Conservation (phyloP, 805 yeast genomes). For the Kodamaea restingae region DNA sequence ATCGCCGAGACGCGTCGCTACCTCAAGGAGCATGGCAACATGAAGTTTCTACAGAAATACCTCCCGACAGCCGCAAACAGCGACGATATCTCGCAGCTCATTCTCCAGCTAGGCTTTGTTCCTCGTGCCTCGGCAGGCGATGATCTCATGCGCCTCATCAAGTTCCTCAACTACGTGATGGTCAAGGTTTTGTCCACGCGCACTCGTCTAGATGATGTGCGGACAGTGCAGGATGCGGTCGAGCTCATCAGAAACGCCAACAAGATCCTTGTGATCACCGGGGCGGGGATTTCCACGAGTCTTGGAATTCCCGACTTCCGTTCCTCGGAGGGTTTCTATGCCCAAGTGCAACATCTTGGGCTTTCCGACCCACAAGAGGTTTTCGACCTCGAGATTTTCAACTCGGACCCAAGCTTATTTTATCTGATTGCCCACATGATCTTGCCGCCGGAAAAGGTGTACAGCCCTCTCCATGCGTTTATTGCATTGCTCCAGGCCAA, state of each 20-base stretch:
- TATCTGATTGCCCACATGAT: constrained; percentile 44
- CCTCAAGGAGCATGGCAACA: constrained; percentile 58
- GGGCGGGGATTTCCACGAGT: constrained; percentile 45
- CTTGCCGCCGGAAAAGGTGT: constrained; percentile 35
- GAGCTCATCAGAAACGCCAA: constrained; percentile 50
- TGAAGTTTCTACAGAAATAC: constrained; percentile 55
- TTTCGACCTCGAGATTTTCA: constrained; percentile 36
- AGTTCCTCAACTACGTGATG: constrained; percentile 59
- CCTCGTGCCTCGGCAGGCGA: constrained; percentile 27
- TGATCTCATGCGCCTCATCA: constrained; percentile 46
- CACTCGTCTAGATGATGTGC: constrained; percentile 48
- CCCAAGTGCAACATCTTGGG: constrained; percentile 43
- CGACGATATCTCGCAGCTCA: constrained; percentile 52
- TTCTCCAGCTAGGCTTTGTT: constrained; percentile 61
- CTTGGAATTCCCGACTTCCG: constrained; percentile 45
- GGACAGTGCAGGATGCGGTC: constrained; percentile 56
- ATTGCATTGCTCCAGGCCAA: constrained; percentile 69
- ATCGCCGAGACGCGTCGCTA: constrained; percentile 34
- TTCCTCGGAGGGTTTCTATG: constrained; percentile 60
- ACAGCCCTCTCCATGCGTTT: constrained; percentile 64
- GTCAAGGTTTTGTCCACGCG: constrained; percentile 57
- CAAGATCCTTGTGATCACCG: constrained; percentile 38
- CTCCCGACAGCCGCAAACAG: constrained; percentile 59
- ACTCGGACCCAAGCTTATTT: constrained; percentile 35
- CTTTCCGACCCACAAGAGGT: constrained; percentile 44